Base-by-base conservation (phyloP, 2,329 filamentous ascomycete species). In the Pezicula radicicola region DNA sequence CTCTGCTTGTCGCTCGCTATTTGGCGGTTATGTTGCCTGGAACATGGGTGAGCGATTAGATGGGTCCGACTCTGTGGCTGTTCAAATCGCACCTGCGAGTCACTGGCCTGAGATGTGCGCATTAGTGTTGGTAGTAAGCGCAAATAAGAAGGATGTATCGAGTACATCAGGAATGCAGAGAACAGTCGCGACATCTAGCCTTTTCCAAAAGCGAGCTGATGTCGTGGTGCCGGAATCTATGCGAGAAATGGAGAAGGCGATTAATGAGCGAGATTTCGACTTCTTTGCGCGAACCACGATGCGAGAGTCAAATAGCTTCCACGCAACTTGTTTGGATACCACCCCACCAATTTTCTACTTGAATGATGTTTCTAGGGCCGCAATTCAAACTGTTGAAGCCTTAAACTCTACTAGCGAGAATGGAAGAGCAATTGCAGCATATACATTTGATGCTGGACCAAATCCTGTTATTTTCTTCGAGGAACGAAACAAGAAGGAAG, bases 311-410 rank as follows among this genome's bases (percentile, higher is more conserved):
- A 99, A 99, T 75, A 90, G 85, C 53, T 99, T 99, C 83, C 94
- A 99, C 71, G 90, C 94, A 35, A 91, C 87, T 52, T 97, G 94
- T 70, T 77, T 95, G 62, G 94, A 99, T 70, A 97, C 94, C 2
- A 91, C 91, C 73, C 94, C 95, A 43, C 94, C 95, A 18, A 99
- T 99, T 68, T 97, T 96, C 73, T 99, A 99, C 78, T 86, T 99
- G 79, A 99, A 97, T 73, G 94, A 99, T 68, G 86, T 93, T n/a
- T 93, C 88, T 19, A 79, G 88, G 36, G 91, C 93, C 1, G 91
- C 93, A 6, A 90, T 99, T 54, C 81, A 90, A 49, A 85, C 91
- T 15, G 92, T 97, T 28, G 91, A 99, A 74, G 81, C 85, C 61
- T 89, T 97, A 74, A 99, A 99, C 67, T 78, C 79, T 49, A 79